phyloP scores from a whole-genome alignment of 768 basidiomycete species.

The Leccinum aurantiacum region DNA sequence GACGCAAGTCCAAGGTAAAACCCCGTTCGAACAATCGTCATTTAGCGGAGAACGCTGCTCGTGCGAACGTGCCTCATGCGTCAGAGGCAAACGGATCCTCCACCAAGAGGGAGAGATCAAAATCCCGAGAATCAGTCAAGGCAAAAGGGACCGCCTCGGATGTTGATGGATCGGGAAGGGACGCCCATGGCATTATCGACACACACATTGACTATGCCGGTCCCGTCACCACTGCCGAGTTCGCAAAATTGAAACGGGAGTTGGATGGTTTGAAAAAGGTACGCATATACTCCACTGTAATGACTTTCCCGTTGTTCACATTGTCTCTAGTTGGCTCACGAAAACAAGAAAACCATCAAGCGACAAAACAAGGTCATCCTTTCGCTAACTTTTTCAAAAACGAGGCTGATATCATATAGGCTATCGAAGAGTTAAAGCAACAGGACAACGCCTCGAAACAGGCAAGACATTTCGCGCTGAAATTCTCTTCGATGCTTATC shows the following conservation, averaged over 20 bases:
- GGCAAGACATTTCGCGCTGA: slow-evolving; percentile 29
- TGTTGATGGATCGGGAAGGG: slow-evolving; percentile 26
- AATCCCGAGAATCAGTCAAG: slow-evolving; percentile 34
- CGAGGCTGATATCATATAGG: slow-evolving; percentile 33
- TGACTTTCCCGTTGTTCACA: slow-evolving; percentile 5
- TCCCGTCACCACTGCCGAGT: slow-evolving; percentile 46
- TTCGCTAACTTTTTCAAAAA: not conserved
- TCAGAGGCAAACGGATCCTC: slow-evolving; percentile 2
- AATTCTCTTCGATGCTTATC: not conserved
- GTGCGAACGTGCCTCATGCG: slow-evolving; percentile 11
- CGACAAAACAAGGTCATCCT: slow-evolving; percentile 56
- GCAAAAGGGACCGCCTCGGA: slow-evolving; percentile 32
- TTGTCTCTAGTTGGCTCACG: slow-evolving; percentile 35
- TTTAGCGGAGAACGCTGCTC: slow-evolving; percentile 19
- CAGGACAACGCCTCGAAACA: slow-evolving; percentile 40
- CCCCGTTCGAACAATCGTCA: slow-evolving; percentile 27
- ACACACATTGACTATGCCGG: slow-evolving; percentile 29
- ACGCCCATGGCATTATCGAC: slow-evolving; percentile 17
- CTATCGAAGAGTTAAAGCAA: slow-evolving; percentile 51
- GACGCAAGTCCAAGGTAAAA: slow-evolving; percentile 33
- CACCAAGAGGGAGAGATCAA: slow-evolving; percentile 35
- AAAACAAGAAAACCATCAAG: slow-evolving; percentile 50
- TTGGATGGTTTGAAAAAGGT: slow-evolving; percentile 54
- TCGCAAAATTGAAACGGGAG: slow-evolving; percentile 56
- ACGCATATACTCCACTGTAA: slow-evolving; percentile 7